These are phyloP conservation scores for Tephrocybe sp. DNA, from an alignment of 768 basidiomycete genomes.

Conservation along the genomic window DNA sequence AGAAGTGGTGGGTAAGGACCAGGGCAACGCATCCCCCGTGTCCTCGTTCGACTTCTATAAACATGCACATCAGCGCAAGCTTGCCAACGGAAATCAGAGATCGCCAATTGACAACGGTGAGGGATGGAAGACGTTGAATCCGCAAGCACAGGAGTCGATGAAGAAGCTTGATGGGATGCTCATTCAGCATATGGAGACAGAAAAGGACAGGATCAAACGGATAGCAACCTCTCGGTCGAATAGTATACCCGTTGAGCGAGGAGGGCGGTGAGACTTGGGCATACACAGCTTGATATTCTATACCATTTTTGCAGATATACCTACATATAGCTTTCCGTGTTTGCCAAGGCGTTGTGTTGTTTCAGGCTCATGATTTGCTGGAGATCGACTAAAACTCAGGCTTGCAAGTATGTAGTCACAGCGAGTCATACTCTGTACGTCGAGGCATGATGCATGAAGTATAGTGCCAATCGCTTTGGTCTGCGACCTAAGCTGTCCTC, in stretches of 20 bases:
- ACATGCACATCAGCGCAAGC: slow-evolving; percentile 38
- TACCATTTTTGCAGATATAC: slow-evolving; percentile 22
- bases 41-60: slow-evolving; percentile 45
- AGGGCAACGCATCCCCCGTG: slow-evolving; percentile 32
- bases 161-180: slow-evolving; percentile 76
- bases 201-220: slow-evolving; percentile 74
- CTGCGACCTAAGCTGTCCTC: too few relatives aligned
- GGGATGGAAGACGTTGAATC: slow-evolving; percentile 29
- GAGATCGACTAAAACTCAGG: too few relatives aligned
- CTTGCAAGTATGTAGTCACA: too few relatives aligned
- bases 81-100: slow-evolving; percentile 24
- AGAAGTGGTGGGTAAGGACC: slow-evolving; percentile 38
- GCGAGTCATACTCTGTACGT: not conserved
- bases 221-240: slow-evolving; percentile 49
- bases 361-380: too few relatives aligned
- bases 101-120: slow-evolving; percentile 27
- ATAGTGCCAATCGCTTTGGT: too few relatives aligned
- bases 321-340: too few relatives aligned
- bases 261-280: slow-evolving; percentile 16
- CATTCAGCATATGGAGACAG: slow-evolving; percentile 77
- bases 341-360: too few relatives aligned
- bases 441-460: too few relatives aligned
- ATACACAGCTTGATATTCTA: slow-evolving; percentile 13
- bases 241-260: slow-evolving; percentile 18
- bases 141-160: slow-evolving; percentile 54